phyloP scores from a whole-genome alignment of 2,329 filamentous ascomycete species.

The Sporothrix humicola region DNA sequence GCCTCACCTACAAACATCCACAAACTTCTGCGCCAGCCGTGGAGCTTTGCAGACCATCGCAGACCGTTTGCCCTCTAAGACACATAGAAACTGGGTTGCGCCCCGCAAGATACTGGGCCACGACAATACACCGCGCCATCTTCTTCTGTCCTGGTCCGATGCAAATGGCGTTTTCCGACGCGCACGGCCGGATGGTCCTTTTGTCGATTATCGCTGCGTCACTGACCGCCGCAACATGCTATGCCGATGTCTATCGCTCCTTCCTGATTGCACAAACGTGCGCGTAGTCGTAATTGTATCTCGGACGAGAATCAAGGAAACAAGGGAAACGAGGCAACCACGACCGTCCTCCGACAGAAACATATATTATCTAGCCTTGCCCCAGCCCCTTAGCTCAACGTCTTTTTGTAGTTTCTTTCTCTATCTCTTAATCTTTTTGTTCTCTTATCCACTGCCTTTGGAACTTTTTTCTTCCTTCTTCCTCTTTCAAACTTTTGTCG shows the following conservation, averaged over 20 bases:
- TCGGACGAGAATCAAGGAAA: slow-evolving; percentile 16
- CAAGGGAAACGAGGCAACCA: slow-evolving; percentile 14
- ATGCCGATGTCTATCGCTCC: slow-evolving; percentile 21
- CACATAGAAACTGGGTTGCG: slow-evolving; percentile 6
- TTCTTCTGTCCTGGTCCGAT: slow-evolving; percentile 27
- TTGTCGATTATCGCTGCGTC: slow-evolving; percentile 22
- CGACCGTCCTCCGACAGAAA: neutral
- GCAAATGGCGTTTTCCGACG: slow-evolving; percentile 38
- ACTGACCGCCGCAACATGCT: slow-evolving; percentile 10
- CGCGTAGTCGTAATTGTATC: neutral
- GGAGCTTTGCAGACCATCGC: slow-evolving; percentile 23
- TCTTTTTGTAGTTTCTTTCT: slow-evolving; percentile 19
- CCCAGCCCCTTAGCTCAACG: neutral
- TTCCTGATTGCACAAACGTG: slow-evolving; percentile 12
- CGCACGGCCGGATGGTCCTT: neutral
- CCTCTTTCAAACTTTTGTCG: neutral
- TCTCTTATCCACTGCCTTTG: slow-evolving; percentile 7
- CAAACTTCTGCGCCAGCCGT: neutral
- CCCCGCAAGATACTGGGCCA: slow-evolving; percentile 22
- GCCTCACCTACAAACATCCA: slow-evolving; percentile 7
- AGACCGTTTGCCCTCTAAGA: slow-evolving; percentile 1
- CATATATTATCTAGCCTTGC: slow-evolving; percentile 23
- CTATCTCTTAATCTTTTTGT: slow-evolving; percentile 9
- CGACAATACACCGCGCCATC: slow-evolving; percentile 30
- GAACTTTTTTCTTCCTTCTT: neutral